Base-by-base conservation (phyloP, 208 protist species). In the Balamuthia mandrillaris region DNA sequence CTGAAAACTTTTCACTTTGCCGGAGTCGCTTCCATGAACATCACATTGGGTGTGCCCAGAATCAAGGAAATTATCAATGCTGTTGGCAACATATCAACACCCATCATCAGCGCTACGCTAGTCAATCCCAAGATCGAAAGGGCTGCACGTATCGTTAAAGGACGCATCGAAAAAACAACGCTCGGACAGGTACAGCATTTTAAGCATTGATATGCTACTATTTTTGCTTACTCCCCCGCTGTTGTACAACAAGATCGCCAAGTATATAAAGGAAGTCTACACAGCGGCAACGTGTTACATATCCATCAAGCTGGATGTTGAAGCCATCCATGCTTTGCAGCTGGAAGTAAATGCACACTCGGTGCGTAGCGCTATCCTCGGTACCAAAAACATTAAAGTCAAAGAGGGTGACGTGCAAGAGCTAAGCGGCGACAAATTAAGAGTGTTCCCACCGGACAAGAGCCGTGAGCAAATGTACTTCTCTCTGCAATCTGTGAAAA, bases 11-110 rank as follows among this genome's bases (percentile, higher is more conserved):
- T 99, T 92, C 98, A 99, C 94, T 99, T 99, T 93, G 99, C 99
- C 44, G 99, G 99, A 85, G 97, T 99, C 24, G 97, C 99, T 41
- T 97, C 95, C 77, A 99, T 99, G 98, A 99, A 91, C 89, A 96
- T 90, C 31, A 96, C 94, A 4, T 86, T 94, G 16, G 94, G 94
- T 84, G 94, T 96, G 29, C 94, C 94, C 44, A 83, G 95, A 24
- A 96, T 99, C 58, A 96, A 98, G 61, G 98, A 99, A 89, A 98
- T 99, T 81, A 99, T 99, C 89, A 99, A 99, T 89, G 98, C 98
- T 0, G 95, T 95, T 72, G 95, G 96, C 56, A 97, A 94, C 51
- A 99, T 99, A 82, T 94, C 93, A 27, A 99, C 98, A 9, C 99
- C 99, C 0, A 97, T 99, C 63, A 97, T 99, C 51, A 98, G 91